Conservation (phyloP, 2,329 filamentous ascomycete species). For the Paramyrothecium roridum region DNA sequence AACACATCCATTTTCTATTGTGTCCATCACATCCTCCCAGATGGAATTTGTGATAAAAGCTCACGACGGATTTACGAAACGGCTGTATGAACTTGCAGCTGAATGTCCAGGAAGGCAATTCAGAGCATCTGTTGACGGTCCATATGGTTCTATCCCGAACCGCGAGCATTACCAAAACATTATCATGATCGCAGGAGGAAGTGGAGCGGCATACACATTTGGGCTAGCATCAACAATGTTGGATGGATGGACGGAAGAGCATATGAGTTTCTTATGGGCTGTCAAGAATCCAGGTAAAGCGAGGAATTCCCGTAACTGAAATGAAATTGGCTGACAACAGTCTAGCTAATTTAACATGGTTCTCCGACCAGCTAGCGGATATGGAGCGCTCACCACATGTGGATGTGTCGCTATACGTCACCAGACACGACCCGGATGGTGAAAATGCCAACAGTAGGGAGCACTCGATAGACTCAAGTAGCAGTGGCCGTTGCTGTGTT, state of each 20-base stretch:
- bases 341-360: too few relatives aligned
- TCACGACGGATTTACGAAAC: slow-evolving; percentile 49
- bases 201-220: slow-evolving; percentile 19
- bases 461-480: background rate
- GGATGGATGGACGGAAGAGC: background rate
- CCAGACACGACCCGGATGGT: background rate
- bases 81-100: slow-evolving; percentile 41
- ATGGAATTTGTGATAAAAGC: slow-evolving; percentile 49
- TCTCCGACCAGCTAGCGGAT: background rate
- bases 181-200: slow-evolving; percentile 18
- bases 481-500: background rate
- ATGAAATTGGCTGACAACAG: background rate
- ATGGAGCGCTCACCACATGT: background rate
- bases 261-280: slow-evolving; percentile 12
- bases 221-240: slow-evolving; percentile 6
- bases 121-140: slow-evolving; percentile 48
- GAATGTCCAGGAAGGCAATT: slow-evolving; percentile 38
- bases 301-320: background rate
- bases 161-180: slow-evolving; percentile 23
- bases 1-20: slow-evolving; percentile 55
- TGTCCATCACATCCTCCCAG: slow-evolving; percentile 32
- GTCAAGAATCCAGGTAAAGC: slow-evolving; percentile 6
- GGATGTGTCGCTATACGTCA: background rate
- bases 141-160: slow-evolving; percentile 50
- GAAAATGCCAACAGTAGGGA: background rate